phyloP scores from a whole-genome alignment of 148 eudicot genomes.

The Bassia scoparia region DNA sequence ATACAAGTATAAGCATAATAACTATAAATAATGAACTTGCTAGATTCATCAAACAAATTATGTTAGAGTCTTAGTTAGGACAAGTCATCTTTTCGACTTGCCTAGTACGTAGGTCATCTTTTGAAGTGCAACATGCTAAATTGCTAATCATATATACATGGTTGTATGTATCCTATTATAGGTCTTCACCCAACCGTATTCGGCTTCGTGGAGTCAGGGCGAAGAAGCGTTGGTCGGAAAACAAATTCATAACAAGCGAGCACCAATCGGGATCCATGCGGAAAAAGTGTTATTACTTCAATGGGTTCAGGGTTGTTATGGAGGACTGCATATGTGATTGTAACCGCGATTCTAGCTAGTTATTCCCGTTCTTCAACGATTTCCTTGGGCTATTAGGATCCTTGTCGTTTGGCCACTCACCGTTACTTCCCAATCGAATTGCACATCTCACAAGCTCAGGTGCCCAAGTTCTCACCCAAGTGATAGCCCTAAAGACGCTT shows the following conservation, averaged over 20 bases:
- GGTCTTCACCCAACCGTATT: conserved; percentile 78
- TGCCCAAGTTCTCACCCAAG: conserved; percentile 51
- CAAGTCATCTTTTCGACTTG: too few species aligned
- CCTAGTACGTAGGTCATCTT: too few species aligned
- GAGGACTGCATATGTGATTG: conserved; percentile 65
- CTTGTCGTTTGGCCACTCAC: conserved; percentile 65
- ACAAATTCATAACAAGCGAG: conserved; percentile 56
- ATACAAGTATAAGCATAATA: too few species aligned
- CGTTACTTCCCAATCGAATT: conserved; percentile 77
- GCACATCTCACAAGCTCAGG: conserved; percentile 60
- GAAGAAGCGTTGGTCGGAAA: conserved; percentile 51
- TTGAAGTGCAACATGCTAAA: not conserved
- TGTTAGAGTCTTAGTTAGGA: too few species aligned
- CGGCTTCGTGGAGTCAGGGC: conserved; percentile 50
- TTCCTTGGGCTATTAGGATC: conserved; percentile 82
- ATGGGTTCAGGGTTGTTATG: conserved; percentile 73
- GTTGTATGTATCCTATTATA: conserved; percentile 1
- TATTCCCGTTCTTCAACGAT: conserved; percentile 89
- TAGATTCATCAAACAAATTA: too few species aligned
- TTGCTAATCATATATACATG: too few species aligned
- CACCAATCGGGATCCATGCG: conserved; percentile 35
- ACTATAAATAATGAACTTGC: too few species aligned
- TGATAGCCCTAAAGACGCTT: conserved; percentile 57
- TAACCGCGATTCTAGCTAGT: conserved; percentile 64
- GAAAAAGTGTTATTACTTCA: conserved; percentile 45